Conservation (phyloP, 306 rosid genomes). For the Inga laurina region DNA sequence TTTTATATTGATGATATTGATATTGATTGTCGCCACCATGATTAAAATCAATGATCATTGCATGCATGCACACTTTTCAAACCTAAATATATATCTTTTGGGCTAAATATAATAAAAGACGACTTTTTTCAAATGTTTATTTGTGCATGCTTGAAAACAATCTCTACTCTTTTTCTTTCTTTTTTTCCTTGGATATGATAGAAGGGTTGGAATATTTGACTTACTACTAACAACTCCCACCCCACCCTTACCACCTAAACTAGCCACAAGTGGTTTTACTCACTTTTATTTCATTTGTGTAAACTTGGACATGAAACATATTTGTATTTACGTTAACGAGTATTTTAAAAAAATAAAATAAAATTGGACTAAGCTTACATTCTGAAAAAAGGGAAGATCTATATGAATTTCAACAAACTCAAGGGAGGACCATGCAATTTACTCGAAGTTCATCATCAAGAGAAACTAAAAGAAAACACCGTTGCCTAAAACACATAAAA, state of each 20-base stretch:
- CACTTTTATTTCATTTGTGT: too few relatives aligned
- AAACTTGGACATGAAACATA: background rate
- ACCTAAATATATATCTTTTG: background rate
- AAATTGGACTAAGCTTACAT: too few relatives aligned
- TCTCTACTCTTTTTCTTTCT: background rate
- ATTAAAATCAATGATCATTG: background rate
- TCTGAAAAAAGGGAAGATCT: too few relatives aligned
- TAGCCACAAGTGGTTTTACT: too few relatives aligned
- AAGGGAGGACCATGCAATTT: too few relatives aligned
- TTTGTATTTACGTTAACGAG: too few relatives aligned
- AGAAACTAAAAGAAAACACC: background rate
- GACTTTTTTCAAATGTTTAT: background rate
- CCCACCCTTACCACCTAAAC: too few relatives aligned
- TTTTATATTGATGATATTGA: background rate
- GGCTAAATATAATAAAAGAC: too few relatives aligned
- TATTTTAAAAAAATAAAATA: too few relatives aligned
- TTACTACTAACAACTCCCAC: too few relatives aligned
- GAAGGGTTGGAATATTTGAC: background rate
- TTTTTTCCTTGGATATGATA: background rate
- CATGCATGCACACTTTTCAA: background rate
- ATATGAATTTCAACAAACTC: too few relatives aligned
- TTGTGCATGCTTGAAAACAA: background rate
- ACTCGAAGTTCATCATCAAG: too few relatives aligned
- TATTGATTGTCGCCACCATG: background rate
- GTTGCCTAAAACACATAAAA: background rate